Base-by-base conservation (phyloP, 1,284 basidiomycete species). In the Nidula niveotomentosa region DNA sequence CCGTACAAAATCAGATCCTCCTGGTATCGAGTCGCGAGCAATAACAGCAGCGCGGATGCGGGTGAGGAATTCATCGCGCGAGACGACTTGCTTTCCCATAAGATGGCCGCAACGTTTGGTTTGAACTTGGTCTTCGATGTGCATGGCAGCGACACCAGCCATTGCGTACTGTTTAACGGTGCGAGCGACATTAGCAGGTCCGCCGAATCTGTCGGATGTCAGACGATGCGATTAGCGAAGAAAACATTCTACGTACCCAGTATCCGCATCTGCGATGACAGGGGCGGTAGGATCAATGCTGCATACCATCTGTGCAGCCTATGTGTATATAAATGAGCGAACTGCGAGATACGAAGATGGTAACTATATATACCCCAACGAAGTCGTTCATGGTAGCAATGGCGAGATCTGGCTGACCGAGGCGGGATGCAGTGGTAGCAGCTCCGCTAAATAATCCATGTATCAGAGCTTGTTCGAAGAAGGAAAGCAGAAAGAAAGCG, bases 61-160 rank as follows among this genome's bases (percentile, higher is more conserved):
- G 7, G 84, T 84, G 36, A 91, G 53, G 60, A 91, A 92, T 63
- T 90, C 89, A 60, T 88, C 87, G 8, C 85, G 79, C 1, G 87
- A 75, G 7, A 76, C 72, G 18, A 77, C 73, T 60, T 90, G 86
- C 69, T 93, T 93, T 50, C 91, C 90, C 66, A 89, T 78, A 39
- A 93, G 73, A 66, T 93, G 90, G 1, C 90, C 91, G 62, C 91
- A 93, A 53, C 90, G 85, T 69, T 93, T 93, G 6, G 88, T 90
- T 66, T 91, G 85, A 2, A 91, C 88, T 69, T 93, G 91, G 66
- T 92, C 91, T 67, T 93, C 91, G 48, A 93, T 91, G 68, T 93
- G 90, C 61, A 91, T 73, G 0, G 76, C 90, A 5, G 90, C 91
- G 36, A 92, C 84, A 23, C 91, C 90, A 1, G 86, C 83, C 43